A percentile compares a stretch with the other conserved stretches of the same genome.
phyloP scores from a whole-genome alignment of 805 yeast species.

The Metschnikowia peoriensis region DNA sequence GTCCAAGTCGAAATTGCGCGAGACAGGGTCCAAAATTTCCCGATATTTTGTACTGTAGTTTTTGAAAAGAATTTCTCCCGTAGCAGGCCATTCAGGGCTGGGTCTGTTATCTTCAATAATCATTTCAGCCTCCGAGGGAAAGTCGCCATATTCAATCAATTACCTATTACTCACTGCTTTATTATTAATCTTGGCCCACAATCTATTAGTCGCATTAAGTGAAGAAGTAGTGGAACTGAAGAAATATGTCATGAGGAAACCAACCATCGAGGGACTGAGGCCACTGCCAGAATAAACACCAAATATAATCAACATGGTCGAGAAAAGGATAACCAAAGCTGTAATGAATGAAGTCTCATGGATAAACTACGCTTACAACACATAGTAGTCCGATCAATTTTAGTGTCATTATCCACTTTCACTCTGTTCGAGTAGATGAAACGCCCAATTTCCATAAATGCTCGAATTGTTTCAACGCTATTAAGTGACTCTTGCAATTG shows the following conservation, averaged over 20 bases:
- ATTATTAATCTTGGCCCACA: constrained; percentile 36
- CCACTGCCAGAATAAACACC: constrained; percentile 23
- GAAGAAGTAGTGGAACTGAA: constrained; percentile 29
- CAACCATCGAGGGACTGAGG: constrained; percentile 34
- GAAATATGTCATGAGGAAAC: constrained; percentile 38
- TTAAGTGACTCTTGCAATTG: constrained; percentile 37
- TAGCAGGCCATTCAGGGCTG: constrained; percentile 22
- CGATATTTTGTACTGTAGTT: constrained; percentile 26
- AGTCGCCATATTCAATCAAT: constrained; percentile 35
- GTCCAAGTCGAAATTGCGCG: constrained; percentile 22
- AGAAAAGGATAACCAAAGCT: constrained; percentile 28
- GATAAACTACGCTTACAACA: constrained; percentile 35
- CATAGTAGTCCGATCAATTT: constrained; percentile 21
- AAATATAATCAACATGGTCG: constrained; percentile 27
- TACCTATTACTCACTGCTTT: constrained; percentile 36
- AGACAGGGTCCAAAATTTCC: constrained; percentile 25
- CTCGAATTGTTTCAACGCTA: constrained; percentile 36
- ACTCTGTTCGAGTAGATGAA: constrained; percentile 24
- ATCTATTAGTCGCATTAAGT: constrained; percentile 31
- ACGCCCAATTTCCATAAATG: constrained; percentile 29
- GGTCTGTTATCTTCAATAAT: constrained; percentile 32
- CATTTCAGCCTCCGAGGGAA: constrained; percentile 21
- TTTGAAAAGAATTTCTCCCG: constrained; percentile 23
- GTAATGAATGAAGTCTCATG: constrained; percentile 38
- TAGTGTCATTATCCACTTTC: constrained; percentile 26